These are phyloP conservation scores for Penicillium odoratum DNA, from an alignment of 495 filamentous ascomycete species.

Conservation along the genomic window DNA sequence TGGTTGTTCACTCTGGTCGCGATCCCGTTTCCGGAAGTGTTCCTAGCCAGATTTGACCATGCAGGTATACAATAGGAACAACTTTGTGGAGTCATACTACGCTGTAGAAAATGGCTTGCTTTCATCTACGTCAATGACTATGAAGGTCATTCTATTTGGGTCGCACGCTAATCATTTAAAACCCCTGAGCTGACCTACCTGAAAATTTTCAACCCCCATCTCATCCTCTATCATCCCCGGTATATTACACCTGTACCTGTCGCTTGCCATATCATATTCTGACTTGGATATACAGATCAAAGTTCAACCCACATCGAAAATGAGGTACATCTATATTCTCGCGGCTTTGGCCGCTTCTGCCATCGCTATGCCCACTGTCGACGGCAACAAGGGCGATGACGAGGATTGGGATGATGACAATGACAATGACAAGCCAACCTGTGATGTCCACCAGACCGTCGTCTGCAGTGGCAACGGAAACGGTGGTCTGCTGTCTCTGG, in stretches of 20 bases:
- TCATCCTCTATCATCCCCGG: neutral
- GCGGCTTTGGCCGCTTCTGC: conserved; percentile 4
- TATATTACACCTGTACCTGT: neutral
- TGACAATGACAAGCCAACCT: neutral
- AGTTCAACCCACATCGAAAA: neutral
- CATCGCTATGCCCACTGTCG: conserved; percentile 4
- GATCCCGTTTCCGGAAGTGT: neutral
- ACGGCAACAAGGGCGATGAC: neutral
- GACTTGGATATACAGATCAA: neutral
- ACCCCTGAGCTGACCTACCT: neutral
- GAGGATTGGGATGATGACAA: neutral
- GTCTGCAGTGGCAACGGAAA: conserved; percentile 19
- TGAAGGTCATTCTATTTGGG: neutral
- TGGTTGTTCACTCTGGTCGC: neutral
- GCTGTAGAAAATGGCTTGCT: neutral
- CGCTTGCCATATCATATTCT: neutral
- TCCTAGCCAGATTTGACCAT: neutral
- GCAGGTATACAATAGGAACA: neutral
- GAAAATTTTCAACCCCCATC: neutral
- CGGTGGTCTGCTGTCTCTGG: conserved; percentile 16
- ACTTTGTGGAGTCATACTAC: neutral
- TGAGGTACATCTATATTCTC: conserved; percentile 10
- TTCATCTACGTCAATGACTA: neutral
- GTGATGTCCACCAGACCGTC: conserved; percentile 10
- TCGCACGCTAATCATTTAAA: neutral